These are phyloP conservation scores for Thalassiosira livingstoniorum DNA, from an alignment of 352 stramenopile genomes.

Conservation along the genomic window DNA sequence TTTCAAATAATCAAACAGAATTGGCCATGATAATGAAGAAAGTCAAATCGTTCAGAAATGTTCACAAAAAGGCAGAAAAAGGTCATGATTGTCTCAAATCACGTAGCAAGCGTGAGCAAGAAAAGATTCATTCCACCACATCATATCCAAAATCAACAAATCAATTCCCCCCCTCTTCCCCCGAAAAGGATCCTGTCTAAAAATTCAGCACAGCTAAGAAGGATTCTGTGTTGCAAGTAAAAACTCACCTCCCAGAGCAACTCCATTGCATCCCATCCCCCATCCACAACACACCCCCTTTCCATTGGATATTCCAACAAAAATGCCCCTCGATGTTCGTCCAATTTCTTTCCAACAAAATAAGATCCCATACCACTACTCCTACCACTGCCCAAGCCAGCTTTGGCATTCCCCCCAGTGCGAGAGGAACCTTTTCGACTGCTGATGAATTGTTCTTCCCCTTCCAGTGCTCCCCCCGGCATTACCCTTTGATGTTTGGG, in stretches of 20 bases:
- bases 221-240: too few relatives aligned
- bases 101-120: too few relatives aligned
- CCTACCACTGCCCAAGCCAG: neutral
- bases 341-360: slow-evolving; percentile 81
- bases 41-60: too few relatives aligned
- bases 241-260: slow-evolving; percentile 75
- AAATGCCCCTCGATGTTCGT: slow-evolving; percentile 81
- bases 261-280: slow-evolving; percentile 83
- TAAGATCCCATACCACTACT: slow-evolving; percentile 48
- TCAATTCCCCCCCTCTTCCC: too few relatives aligned
- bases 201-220: too few relatives aligned
- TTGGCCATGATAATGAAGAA: too few relatives aligned
- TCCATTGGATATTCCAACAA: slow-evolving; percentile 81
- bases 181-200: too few relatives aligned
- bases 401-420: neutral
- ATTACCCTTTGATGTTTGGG: slow-evolving; percentile 96
- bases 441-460: slow-evolving; percentile 63
- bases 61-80: too few relatives aligned
- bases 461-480: slow-evolving; percentile 91
- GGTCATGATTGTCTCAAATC: too few relatives aligned
- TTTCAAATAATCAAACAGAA: too few relatives aligned
- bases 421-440: slow-evolving; percentile 17
- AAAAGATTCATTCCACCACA: too few relatives aligned
- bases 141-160: too few relatives aligned
- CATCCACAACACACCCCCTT: slow-evolving; percentile 72